A percentile compares a stretch with the other conserved stretches of the same genome.
Conservation (phyloP, 1,284 basidiomycete species). For the Rhodotorula sp. region DNA sequence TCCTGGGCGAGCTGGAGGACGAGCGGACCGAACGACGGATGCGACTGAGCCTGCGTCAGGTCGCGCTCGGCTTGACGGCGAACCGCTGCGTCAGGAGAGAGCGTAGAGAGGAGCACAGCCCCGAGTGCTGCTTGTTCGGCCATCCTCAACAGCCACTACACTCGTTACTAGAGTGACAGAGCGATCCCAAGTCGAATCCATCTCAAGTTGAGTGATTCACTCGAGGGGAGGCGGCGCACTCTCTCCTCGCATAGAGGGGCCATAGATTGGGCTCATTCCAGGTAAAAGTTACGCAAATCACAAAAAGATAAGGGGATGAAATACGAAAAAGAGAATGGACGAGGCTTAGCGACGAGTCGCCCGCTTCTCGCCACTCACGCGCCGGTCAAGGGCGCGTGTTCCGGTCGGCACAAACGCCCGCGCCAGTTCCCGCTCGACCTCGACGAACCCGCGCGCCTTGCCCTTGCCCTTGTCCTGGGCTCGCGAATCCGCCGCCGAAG, state of each 20-base stretch:
- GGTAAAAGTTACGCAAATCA: neutral
- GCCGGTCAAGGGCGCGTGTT: slow-evolving; percentile 13
- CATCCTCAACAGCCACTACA: neutral
- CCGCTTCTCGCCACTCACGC: slow-evolving; percentile 18
- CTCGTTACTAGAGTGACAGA: neutral
- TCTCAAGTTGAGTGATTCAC: neutral
- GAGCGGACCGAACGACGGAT: slow-evolving; percentile 73
- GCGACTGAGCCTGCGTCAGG: slow-evolving; percentile 64
- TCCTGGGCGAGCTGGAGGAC: slow-evolving; percentile 72
- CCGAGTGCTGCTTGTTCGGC: slow-evolving; percentile 25
- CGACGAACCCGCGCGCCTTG: slow-evolving; percentile 9
- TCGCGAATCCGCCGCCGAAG: no score
- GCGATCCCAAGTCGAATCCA: neutral
- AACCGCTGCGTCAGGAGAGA: slow-evolving; percentile 31
- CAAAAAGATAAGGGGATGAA: neutral
- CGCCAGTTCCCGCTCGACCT: slow-evolving; percentile 8
- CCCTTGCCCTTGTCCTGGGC: slow-evolving; percentile 12
- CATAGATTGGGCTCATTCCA: neutral
- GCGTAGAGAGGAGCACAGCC: slow-evolving; percentile 24
- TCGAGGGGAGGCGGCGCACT: neutral
- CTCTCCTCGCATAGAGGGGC: neutral
- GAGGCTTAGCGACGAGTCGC: neutral
- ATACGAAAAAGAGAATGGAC: neutral
- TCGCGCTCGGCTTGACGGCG: slow-evolving; percentile 77
- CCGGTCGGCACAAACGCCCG: slow-evolving; percentile 6